Evolutionary conservation across 2,329 filamentous ascomycete genomes (phyloP), one percentile per base, ranked within the genome.

Genomic region (Hypoxylon rubiginosum): DNA sequence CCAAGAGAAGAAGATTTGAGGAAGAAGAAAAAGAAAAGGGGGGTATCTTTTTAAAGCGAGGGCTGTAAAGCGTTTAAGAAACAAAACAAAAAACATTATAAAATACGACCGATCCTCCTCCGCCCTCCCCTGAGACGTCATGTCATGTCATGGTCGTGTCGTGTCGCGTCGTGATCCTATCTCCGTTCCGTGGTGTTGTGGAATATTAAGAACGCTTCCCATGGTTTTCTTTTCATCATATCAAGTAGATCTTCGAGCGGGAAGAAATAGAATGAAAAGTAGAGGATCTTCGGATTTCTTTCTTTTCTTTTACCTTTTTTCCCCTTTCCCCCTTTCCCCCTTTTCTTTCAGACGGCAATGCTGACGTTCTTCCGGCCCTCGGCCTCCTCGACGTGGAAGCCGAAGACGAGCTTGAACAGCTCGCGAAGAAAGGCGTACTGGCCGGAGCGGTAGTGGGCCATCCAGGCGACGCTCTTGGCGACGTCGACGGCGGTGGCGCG

Each of bases 391-490:
- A 93, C 80, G 51, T 91, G 88, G 74, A 95, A 95, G 3, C 93
- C 92, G 77, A 97, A 97, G 2, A 97, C 93, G 43, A 95, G 84
- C 57, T 88, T 87, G 81, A 92, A 97, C 13, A 97, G 83, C 73
- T 97, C 94, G 53, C 89, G 85, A 68, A 97, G 81, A 84, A 95
- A 97, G 8, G 83, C 83, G 78, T 96, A 96, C 72, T 94, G 89
- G 61, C 88, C 85, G 28, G 85, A 85, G 39, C 88, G 89, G 61
- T 88, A 84, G 56, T 88, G 84, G 56, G 87, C 87, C 87, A 97
- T 92, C 83, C 90, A 91, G 56, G 86, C 84, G 6, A 97, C 91
- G 53, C 92, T 92, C 77, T 90, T 91, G 36, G 92, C 92, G 67
- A 97, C 88, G 71, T 97, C 94, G n/a, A 84, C 80, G 0, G 92